phyloP scores from a whole-genome alignment of 352 stramenopile genomes.

The Globisporangium cystogenes region DNA sequence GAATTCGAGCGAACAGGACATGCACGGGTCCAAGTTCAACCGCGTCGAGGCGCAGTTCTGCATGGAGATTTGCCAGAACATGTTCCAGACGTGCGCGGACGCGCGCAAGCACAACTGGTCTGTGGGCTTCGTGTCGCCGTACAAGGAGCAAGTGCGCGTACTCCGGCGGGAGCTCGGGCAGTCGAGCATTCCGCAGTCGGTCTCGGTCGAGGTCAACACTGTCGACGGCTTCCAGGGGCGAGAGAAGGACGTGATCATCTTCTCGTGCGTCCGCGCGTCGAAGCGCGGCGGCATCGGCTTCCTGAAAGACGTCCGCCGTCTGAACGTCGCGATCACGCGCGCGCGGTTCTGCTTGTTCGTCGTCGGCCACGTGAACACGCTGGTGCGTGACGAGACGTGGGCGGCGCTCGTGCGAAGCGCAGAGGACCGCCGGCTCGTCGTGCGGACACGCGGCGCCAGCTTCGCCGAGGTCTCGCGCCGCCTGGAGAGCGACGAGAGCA shows the following conservation, averaged over 20 bases:
- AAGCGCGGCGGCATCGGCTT: slow-evolving; percentile 83
- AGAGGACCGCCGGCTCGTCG: slow-evolving; percentile 53
- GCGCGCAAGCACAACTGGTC: slow-evolving; percentile 66
- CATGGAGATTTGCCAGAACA: slow-evolving; percentile 58
- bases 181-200: slow-evolving; percentile 32
- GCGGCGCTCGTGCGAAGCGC: slow-evolving; percentile 69
- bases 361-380: slow-evolving; percentile 70
- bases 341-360: slow-evolving; percentile 87
- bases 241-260: slow-evolving; percentile 99
- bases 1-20: slow-evolving; percentile 68
- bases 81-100: slow-evolving; percentile 54
- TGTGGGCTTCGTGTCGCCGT: slow-evolving; percentile 98
- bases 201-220: slow-evolving; percentile 94
- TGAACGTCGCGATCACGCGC: slow-evolving; percentile 90
- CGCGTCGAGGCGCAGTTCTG: slow-evolving; percentile 71
- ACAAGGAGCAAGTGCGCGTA: slow-evolving; percentile 93
- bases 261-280: slow-evolving; percentile 92
- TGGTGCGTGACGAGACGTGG: slow-evolving; percentile 78
- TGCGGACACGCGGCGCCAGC: slow-evolving; percentile 32
- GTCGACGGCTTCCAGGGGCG: slow-evolving; percentile 98
- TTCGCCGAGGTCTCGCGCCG: slow-evolving; percentile 40
- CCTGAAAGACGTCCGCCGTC: slow-evolving; percentile 82
- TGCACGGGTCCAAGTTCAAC: slow-evolving; percentile 82
- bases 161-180: slow-evolving; percentile 62
- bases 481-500: slow-evolving; percentile 33